Percentiles rank a stretch among this genome's conserved stretches.
These are phyloP conservation scores for Chalaropsis thielavioides DNA, from an alignment of 2,329 filamentous ascomycete genomes.

Conservation along the genomic window DNA sequence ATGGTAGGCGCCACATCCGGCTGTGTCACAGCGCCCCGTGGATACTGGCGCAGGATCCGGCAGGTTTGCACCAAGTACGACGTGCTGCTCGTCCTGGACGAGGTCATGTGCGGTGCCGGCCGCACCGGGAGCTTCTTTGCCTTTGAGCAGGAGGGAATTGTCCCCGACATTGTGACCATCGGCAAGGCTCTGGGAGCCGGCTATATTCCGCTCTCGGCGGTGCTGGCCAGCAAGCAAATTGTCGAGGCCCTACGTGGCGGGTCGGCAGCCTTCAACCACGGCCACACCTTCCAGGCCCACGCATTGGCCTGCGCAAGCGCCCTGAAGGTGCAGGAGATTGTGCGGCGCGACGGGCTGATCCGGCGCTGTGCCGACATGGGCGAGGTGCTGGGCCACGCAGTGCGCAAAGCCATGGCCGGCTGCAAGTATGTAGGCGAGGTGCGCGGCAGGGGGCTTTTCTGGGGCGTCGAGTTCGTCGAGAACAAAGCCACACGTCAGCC, in stretches of 20 bases:
- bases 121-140: conserved; percentile 47
- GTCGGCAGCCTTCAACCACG: conserved; percentile 37
- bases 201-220: conserved; percentile 39
- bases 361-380: conserved; percentile 25
- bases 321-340: conserved; percentile 27
- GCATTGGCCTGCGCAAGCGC: conserved; percentile 29
- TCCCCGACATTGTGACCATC: conserved; percentile 43
- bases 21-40: conserved; percentile 34
- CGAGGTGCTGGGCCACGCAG: conserved; percentile 21
- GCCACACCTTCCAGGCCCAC: conserved; percentile 39
- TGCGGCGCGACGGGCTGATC: conserved; percentile 26
- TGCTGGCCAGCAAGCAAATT: conserved; percentile 38
- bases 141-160: conserved; percentile 40
- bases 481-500: conserved; percentile 26
- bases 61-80: conserved; percentile 40
- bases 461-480: conserved; percentile 33
- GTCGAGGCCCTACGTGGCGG: conserved; percentile 34
- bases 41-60: conserved; percentile 41
- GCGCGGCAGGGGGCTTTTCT: conserved; percentile 32
- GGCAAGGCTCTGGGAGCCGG: conserved; percentile 46
- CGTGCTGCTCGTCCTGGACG: conserved; percentile 41
- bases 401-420: conserved; percentile 22
- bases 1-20: conserved; percentile 20
- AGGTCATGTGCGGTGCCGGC: conserved; percentile 57
- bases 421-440: conserved; percentile 29